Conservation (phyloP, 2,329 filamentous ascomycete species). For the Pseudopithomyces chartarum region DNA sequence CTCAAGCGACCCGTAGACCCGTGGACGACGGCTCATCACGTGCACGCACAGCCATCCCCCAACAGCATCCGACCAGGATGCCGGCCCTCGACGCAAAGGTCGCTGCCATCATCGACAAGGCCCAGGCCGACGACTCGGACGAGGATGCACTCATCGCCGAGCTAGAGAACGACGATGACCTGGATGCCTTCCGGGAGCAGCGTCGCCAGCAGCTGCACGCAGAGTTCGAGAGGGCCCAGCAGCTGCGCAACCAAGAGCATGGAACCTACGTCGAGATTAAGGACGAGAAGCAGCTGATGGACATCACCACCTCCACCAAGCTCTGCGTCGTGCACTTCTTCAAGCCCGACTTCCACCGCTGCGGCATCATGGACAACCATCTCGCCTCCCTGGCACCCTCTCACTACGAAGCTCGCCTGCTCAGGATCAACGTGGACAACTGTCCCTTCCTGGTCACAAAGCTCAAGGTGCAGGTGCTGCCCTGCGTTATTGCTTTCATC, state of each 20-base stretch:
- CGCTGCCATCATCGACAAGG: slow-evolving; percentile 54
- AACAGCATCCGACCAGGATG: slow-evolving; percentile 42
- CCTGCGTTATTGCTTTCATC: slow-evolving; percentile 63
- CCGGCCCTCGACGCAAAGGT: slow-evolving; percentile 56
- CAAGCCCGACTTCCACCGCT: slow-evolving; percentile 67
- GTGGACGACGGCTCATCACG: not conserved
- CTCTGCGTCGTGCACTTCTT: slow-evolving; percentile 67
- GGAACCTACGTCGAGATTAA: slow-evolving; percentile 62
- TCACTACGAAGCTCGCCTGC: slow-evolving; percentile 63
- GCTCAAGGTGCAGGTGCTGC: slow-evolving; percentile 62
- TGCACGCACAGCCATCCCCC: not conserved
- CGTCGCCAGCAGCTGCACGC: slow-evolving; percentile 63
- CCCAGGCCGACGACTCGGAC: slow-evolving; percentile 53
- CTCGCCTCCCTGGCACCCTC: slow-evolving; percentile 59
- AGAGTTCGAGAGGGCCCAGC: slow-evolving; percentile 59
- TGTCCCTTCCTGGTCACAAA: slow-evolving; percentile 64
- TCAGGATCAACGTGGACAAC: slow-evolving; percentile 64
- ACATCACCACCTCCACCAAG: slow-evolving; percentile 63
- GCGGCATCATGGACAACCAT: slow-evolving; percentile 65
- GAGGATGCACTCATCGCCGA: slow-evolving; percentile 65
- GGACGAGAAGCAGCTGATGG: slow-evolving; percentile 63
- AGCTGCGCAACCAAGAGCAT: slow-evolving; percentile 56
- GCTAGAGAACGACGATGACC: slow-evolving; percentile 60
- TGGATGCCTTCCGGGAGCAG: slow-evolving; percentile 61
- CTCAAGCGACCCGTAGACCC: not conserved